Base-by-base conservation (phyloP, 331 rosid genomes). In the Pyrus hybrid region DNA sequence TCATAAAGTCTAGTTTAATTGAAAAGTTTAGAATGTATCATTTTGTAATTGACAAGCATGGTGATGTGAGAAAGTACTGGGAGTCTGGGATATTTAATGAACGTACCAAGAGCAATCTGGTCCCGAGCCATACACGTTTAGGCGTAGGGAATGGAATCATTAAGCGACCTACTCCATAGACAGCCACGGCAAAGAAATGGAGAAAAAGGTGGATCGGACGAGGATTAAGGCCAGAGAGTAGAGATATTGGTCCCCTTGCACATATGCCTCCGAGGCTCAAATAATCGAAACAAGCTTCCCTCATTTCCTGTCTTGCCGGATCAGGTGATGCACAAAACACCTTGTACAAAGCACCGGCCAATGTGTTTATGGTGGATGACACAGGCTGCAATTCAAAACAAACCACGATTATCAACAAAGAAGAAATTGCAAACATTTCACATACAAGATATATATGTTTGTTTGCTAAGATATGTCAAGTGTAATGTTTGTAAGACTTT, bases 331-430 rank as follows among this genome's bases (percentile, higher is more conserved):
- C 96, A 74, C 92, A 87, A 61, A 91, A 91, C 17, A 57, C 63
- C 63, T 21, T 37, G 45, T 37, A 37, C 45, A 37, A 37, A 10
- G 45, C 45, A 37, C 45, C 45, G 45, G 45, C 45, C 76, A 91
- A 81, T 63, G 96, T 88, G 84, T 91, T 91, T 87, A 91, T 88
- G 49, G 96, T 91, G 26, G 96, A 91, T 79, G 96, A 89, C 75
- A 84, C 85, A 63, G 93, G 97, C 93, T 91, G 88, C 83, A 84
- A 72, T 65, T 8, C 76, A 51, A 29, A 47, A 81, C 56, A 26
- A 74, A 12, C 6, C 58, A 75, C 7, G 3, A 64, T 23, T 41
- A 37, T 63, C 68, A 63, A 57, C 49, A 37, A 32, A 70, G 25
- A 14, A 56, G 32, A 54, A 71, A 72, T 53, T 12, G 17, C 10